A percentile compares a stretch with the other conserved stretches of the same genome.
Evolutionary conservation across 768 basidiomycete species (phyloP).

Genomic region (Kwoniella dendrophila): DNA sequence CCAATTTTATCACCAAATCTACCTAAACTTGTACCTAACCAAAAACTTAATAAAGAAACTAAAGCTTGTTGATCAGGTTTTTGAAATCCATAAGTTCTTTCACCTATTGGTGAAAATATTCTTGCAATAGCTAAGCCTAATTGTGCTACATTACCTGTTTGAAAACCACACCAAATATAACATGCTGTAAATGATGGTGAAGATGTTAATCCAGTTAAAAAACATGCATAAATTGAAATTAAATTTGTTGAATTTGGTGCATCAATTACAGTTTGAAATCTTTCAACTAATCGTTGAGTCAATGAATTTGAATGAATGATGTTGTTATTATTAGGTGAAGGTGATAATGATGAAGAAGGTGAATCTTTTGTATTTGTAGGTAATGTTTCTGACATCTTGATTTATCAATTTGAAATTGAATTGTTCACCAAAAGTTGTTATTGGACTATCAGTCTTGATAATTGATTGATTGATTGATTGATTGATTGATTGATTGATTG

Average conservation of each 20-base stretch:
- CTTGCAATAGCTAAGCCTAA: constrained; percentile 78
- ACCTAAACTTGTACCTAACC: constrained; percentile 73
- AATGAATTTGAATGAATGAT: background rate
- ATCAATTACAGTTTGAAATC: constrained; percentile 5
- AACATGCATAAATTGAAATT: constrained; percentile 48
- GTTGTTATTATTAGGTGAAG: background rate
- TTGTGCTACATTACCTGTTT: constrained; percentile 60
- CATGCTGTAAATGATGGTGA: constrained; percentile 46
- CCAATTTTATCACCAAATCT: constrained; percentile 78
- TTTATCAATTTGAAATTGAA: background rate
- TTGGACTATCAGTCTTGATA: no score
- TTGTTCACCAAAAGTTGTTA: no score
- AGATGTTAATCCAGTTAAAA: constrained; percentile 46
- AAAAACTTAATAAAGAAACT: constrained; percentile 75
- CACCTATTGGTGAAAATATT: constrained; percentile 62
- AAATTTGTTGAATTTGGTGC: constrained; percentile 22
- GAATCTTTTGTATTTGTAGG: constrained; percentile 13
- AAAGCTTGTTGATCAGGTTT: constrained; percentile 81
- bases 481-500: no score
- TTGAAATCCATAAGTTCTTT: constrained; percentile 66
- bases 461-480: no score
- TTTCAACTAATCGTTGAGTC: background rate
- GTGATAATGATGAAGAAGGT: constrained; percentile 2
- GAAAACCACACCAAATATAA: constrained; percentile 55
- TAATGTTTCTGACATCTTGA: background rate